Base-by-base conservation (phyloP, 352 stramenopile genomes). In the Nothophytophthora sp. region DNA sequence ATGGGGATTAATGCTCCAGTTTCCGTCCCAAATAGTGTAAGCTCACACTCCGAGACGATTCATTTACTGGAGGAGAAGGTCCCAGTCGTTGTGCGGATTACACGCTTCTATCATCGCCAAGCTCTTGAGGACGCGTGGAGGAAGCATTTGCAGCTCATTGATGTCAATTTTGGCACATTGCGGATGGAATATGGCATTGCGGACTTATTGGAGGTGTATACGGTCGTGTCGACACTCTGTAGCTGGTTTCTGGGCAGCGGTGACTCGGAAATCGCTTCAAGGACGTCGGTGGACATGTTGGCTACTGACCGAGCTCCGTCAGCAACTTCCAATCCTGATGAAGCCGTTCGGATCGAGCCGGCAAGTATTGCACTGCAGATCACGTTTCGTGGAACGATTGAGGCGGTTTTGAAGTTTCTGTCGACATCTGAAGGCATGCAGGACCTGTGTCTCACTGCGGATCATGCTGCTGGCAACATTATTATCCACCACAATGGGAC, bases 281-380 rank as follows among this genome's bases (percentile, higher is more conserved):
- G 25, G 22, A 13, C 38, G 25, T 41, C 58, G 7, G 36, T 50
- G 16, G 58, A 67, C 32, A 52, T 51, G 3, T 58, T 67, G 58
- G 34, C 34, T 44, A 46, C 34, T 38, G 43, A 64, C 39, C 46
- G 42, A 28, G 52, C 12, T n/a, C n/a, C n/a, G n/a, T n/a, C n/a
- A n/a, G n/a, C n/a, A 66, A 30, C 40, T 28, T 23, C 6, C 40
- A 37, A 15, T 0, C 30, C 20, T 13, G 11, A 37, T 13, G 32
- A 11, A 13, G 8, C 18, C 35, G 4, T 6, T 30, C 11, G 11
- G n/a, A 50, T 33, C 24, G 60, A n/a, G 11, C 39, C 55, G 32
- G 61, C 23, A 4, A 83, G 55, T 39, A 83, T 84, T 39, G 75
- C 76, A 5, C 51, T 84, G 10, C 77, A 86, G 38, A 51, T 86